phyloP scores from a whole-genome alignment of 345 rosid genomes.

The Eucalyptus marginata region DNA sequence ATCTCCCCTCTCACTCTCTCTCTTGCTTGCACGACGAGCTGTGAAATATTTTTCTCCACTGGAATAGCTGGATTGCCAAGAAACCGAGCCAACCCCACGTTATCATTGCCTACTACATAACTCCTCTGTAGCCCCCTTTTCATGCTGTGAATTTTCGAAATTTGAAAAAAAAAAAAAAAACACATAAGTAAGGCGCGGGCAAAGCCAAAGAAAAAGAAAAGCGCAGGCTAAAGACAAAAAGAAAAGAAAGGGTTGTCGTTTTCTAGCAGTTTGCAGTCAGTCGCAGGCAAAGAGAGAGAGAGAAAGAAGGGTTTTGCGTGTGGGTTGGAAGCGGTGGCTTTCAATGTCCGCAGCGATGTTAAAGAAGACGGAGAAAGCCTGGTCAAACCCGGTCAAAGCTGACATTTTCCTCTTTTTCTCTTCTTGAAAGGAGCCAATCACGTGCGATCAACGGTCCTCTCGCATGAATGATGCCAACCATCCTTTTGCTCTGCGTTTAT shows the following conservation, averaged over 20 bases:
- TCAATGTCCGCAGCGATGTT: not conserved
- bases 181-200: not conserved
- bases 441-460: not conserved
- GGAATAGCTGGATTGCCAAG: not conserved
- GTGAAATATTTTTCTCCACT: not conserved
- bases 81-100: not conserved
- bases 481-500: not conserved
- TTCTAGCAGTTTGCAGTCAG: not conserved
- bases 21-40: constrained; percentile 33
- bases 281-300: not conserved
- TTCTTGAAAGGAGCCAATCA: not conserved
- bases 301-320: not conserved
- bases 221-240: not conserved
- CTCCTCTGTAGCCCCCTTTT: not conserved
- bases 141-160: not conserved
- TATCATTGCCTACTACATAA: not conserved
- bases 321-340: not conserved
- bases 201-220: not conserved
- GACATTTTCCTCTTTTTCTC: not conserved
- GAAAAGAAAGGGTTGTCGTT: not conserved
- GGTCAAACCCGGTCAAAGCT: not conserved
- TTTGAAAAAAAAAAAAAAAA: not conserved
- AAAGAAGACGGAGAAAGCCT: not conserved
- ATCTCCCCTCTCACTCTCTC: not conserved
- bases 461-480: not conserved